Base-by-base conservation (phyloP, 164 flowering plant species). In the Macadamia integrifolia region DNA sequence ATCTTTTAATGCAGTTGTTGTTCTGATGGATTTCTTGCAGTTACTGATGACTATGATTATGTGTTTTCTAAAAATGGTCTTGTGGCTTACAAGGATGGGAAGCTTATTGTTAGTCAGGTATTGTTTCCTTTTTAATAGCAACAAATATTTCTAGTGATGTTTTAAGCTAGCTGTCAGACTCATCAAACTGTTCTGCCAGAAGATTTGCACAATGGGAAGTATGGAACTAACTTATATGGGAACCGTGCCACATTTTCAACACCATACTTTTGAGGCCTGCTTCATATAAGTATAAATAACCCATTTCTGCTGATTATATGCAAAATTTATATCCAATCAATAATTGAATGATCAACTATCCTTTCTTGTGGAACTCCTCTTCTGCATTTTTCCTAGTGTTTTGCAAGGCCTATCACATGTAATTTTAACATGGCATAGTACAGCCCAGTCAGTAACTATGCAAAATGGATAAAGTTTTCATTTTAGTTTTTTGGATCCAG, bases 31-130 rank as follows among this genome's bases (percentile, higher is more conserved):
- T 35, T 67, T 35, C 67, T 10, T 87, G 81, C 88, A 95, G 98
- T 92, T 75, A 76, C 76, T 44, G 55, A 76, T 73, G 98, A 95
- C 76, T 92, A 89, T 74, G 97, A 94, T 78, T 92, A 82, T 74
- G 93, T 86, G 56, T 94, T 94, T 72, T 84, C 97, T 69, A 98
- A 95, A 76, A 95, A 92, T 83, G 99, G 98, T 52, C 97, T 95
- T 63, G 96, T 95, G 73, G 97, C 97, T 63, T 83, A 89, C 73
- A 89, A 89, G 69, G 90, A 79, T 67, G 97, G 98, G 35, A 9
- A 83, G 73, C 88, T 88, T 42, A 79, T 90, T 74, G 96, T 87
- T 13, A 80, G 80, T 43, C 88, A 88, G 98, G 99, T 95, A 87
- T n/a, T 29, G 1, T 64, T 31, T 14, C n/a, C 56, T 49, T 10